Conservation (phyloP, 345 rosid species). For the Populus alba region DNA sequence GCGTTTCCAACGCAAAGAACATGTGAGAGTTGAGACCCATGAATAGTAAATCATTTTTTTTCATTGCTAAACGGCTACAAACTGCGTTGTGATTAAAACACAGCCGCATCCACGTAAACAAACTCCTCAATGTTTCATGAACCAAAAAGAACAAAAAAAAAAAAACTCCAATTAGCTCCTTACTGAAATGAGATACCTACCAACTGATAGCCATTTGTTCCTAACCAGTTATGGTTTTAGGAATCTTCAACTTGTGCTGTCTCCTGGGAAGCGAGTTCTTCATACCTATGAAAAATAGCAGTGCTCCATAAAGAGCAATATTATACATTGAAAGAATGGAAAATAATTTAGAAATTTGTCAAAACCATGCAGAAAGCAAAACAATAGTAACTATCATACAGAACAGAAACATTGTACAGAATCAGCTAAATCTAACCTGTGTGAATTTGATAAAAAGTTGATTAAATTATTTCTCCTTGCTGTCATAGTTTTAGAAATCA, state of each 20-base stretch:
- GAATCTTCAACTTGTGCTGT: slow-evolving; percentile 15
- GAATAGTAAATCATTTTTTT: no score
- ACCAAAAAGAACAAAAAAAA: no score
- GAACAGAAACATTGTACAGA: not conserved
- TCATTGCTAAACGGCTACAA: no score
- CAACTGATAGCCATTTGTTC: not conserved
- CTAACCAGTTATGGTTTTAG: slow-evolving; percentile 16
- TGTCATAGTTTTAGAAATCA: slow-evolving; percentile 29
- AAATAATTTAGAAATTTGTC: not conserved
- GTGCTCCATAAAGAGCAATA: slow-evolving; percentile 23
- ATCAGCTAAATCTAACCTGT: slow-evolving; percentile 3
- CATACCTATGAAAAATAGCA: slow-evolving; percentile 26
- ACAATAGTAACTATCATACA: not conserved
- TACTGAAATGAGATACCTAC: not conserved
- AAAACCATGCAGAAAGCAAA: not conserved
- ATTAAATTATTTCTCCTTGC: slow-evolving; percentile 4
- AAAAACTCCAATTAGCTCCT: not conserved
- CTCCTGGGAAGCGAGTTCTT: slow-evolving; percentile 23
- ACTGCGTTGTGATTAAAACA: no score
- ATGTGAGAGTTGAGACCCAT: no score
- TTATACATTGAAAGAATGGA: slow-evolving; percentile 2
- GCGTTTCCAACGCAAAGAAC: no score
- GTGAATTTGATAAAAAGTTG: slow-evolving; percentile 23
- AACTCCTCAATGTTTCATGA: no score
- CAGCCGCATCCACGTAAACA: no score